Conservation (phyloP, 495 filamentous ascomycete species). For the Platismatia glauca region DNA sequence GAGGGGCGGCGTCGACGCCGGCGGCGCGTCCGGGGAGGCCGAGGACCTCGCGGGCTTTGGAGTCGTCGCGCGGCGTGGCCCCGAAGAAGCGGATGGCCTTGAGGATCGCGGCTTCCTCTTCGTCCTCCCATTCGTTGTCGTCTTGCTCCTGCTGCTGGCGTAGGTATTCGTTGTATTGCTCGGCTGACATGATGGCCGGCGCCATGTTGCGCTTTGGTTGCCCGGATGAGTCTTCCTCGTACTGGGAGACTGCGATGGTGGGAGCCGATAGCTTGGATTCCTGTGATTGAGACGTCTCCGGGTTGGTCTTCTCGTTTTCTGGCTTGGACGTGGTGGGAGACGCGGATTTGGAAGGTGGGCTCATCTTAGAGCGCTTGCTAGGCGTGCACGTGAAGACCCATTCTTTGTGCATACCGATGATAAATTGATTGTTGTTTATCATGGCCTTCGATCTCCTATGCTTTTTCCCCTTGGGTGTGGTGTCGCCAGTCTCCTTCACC, state of each 20-base stretch:
- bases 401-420: slow-evolving; percentile 4
- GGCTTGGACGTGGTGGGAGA: not conserved
- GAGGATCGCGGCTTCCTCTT: slow-evolving; percentile 2
- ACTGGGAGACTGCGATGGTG: not conserved
- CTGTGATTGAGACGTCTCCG: not conserved
- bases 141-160: slow-evolving; percentile 8
- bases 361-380: not conserved
- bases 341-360: not conserved
- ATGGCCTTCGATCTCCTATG: not conserved
- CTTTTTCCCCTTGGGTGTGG: not conserved
- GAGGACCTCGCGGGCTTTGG: slow-evolving; percentile 9
- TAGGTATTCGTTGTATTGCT: not conserved
- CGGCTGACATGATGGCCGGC: not conserved
- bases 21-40: not conserved
- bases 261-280: not conserved
- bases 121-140: not conserved
- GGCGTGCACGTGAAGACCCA: slow-evolving; percentile 1
- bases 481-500: not conserved
- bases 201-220: not conserved
- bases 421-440: not conserved
- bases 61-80: not conserved
- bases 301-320: not conserved
- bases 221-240: not conserved
- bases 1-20: not conserved
- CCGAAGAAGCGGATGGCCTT: not conserved